phyloP scores from a whole-genome alignment of 805 yeast species.

The Wickerhamiella azyma region DNA sequence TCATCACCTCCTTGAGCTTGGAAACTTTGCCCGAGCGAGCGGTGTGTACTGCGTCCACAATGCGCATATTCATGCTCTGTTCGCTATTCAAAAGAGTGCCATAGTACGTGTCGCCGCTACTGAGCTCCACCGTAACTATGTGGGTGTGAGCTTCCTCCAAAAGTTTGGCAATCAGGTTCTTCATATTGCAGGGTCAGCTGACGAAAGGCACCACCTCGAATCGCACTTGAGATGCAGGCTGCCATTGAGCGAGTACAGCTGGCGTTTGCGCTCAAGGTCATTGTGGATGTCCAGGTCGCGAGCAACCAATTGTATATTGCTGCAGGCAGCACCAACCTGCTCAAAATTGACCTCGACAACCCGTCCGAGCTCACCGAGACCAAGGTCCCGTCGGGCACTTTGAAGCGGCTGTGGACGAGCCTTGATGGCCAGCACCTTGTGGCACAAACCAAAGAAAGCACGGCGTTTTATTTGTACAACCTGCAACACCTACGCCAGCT shows the following conservation, averaged over 20 bases:
- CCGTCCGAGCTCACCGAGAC: constrained; percentile 44
- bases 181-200: constrained; percentile 28
- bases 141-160: constrained; percentile 86
- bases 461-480: constrained; percentile 36
- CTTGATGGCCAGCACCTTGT: constrained; percentile 40
- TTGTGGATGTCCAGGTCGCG: constrained; percentile 39
- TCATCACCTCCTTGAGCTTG: constrained; percentile 70
- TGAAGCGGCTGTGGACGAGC: constrained; percentile 34
- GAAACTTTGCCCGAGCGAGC: constrained; percentile 60
- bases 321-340: constrained; percentile 37
- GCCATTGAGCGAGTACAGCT: constrained; percentile 35
- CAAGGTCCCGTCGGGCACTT: constrained; percentile 20
- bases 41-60: constrained; percentile 70
- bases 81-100: constrained; percentile 75
- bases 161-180: constrained; percentile 74
- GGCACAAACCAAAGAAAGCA: constrained; percentile 34
- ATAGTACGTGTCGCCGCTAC: constrained; percentile 73
- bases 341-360: constrained; percentile 49
- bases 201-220: not conserved
- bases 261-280: constrained; percentile 34
- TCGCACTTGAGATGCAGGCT: constrained; percentile 11
- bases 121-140: constrained; percentile 64
- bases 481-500: constrained; percentile 32
- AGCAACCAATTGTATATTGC: constrained; percentile 45
- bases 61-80: constrained; percentile 87